These are phyloP conservation scores for Sarocladiaceae sp. DNA, from an alignment of 2,329 filamentous ascomycete genomes.

Conservation along the genomic window DNA sequence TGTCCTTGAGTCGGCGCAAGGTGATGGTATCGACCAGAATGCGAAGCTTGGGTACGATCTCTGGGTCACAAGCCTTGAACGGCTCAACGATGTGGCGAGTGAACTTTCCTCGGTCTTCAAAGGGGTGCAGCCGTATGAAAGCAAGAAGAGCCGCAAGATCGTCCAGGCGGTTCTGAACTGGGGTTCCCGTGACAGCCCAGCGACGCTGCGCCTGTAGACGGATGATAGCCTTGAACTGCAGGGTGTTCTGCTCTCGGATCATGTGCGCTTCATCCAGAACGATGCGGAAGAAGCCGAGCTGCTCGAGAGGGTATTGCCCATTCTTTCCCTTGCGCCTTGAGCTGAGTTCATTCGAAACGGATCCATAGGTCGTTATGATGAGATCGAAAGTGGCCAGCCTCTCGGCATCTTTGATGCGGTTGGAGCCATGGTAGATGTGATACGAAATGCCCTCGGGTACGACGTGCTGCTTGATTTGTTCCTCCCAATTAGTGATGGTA, in stretches of 20 bases:
- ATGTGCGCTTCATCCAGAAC: constrained; percentile 93
- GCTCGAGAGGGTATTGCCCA: constrained; percentile 59
- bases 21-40: constrained; percentile 93
- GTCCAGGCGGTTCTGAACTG: constrained; percentile 87
- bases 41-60: constrained; percentile 77
- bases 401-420: constrained; percentile 61
- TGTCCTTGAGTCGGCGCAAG: constrained; percentile 83
- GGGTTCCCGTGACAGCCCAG: constrained; percentile 97
- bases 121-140: constrained; percentile 79
- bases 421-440: constrained; percentile 82
- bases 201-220: constrained; percentile 71
- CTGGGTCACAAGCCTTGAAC: constrained; percentile 80
- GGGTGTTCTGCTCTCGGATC: constrained; percentile 78
- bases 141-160: constrained; percentile 82
- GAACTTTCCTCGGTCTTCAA: constrained; percentile 72
- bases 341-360: constrained; percentile 71
- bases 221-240: constrained; percentile 80
- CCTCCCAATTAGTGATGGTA: constrained; percentile 89
- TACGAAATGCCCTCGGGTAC: constrained; percentile 57
- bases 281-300: constrained; percentile 87
- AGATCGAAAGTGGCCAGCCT: constrained; percentile 71
- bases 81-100: constrained; percentile 73
- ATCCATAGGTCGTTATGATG: constrained; percentile 89
- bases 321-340: constrained; percentile 55
- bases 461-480: constrained; percentile 82